Evolutionary conservation across 106 monocot species (phyloP).

Genomic region (Agapanthus africanus): DNA sequence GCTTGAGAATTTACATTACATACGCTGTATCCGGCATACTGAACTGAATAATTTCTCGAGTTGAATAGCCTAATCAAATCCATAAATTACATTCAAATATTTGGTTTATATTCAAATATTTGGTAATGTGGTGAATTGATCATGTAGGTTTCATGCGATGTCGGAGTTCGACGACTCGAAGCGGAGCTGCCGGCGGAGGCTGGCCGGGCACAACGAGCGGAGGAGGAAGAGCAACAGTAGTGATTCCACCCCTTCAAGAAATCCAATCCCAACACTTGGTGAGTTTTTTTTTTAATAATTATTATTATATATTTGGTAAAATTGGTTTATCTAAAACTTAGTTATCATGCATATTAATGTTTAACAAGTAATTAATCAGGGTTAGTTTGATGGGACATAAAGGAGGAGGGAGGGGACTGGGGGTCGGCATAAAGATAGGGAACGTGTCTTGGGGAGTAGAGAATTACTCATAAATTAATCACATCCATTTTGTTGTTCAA

Average conservation of each 20-base stretch:
- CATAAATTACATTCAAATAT: background rate
- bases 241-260: background rate
- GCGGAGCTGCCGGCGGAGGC: conserved; percentile 62
- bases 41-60: no score
- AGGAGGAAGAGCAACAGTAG: conserved; percentile 47
- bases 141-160: conserved; percentile 62
- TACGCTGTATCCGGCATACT: no score
- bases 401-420: background rate
- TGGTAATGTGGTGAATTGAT: no score
- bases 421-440: background rate
- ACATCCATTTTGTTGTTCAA: no score
- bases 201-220: conserved; percentile 80
- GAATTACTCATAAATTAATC: no score
- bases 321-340: background rate
- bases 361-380: background rate
- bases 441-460: no score
- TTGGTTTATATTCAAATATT: no score
- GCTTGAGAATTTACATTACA: no score
- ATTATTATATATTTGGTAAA: no score
- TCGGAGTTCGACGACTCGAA: conserved; percentile 79
- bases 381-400: background rate
- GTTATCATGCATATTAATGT: no score
- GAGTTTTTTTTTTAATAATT: background rate
- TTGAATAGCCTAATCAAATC: background rate
- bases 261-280: background rate